Base-by-base conservation (phyloP, 305 asterid genomes). In the Plantago rigida region DNA sequence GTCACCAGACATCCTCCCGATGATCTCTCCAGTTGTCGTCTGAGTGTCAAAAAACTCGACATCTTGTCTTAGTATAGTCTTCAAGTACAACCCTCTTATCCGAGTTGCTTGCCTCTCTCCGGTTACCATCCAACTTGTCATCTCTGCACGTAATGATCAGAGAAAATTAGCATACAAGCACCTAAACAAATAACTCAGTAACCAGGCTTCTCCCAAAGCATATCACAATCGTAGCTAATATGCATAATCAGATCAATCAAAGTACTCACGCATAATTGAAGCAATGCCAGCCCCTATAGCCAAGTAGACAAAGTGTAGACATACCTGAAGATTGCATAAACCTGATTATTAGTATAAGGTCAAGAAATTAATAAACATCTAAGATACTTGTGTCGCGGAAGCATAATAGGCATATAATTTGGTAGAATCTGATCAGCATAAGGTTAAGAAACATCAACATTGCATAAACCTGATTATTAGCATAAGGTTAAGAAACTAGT, bases 1-100 rank as follows among this genome's bases (percentile, higher is more conserved):
- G 68, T 89, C 97, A 2, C 95, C 97, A 3, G 97, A 89, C 95
- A 86, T 86, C 59, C 97, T 80, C 64, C 89, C 94, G 19, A 86
- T 74, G 28, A 86, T 75, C 68, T 89, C 94, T 54, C 97, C 97
- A 0, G 95, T 83, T 12, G 81, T 65, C 10, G 92, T 77, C 73
- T 89, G 83, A 13, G 94, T 84, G 66, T 89, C 97, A 55, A 89
- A 89, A 74, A 82, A 89, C 79, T 81, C 87, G 6, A 89, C 77
- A 63, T 89, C 97, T 66, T 89, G 95, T 64, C 94, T 78, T 45
- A 89, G 24, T 34, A 89, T 84, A n/a, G 95, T 81, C 54, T 76
- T 78, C 71, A 89, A 71, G 76, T 86, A 89, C 47, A 89, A 61
- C 54, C 82, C 94, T 62, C 95, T 67, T 46, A 89, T 82, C 39